Base-by-base conservation (phyloP, 176 grass and related monocot species). In the Rhipidocladum racemiflorum region DNA sequence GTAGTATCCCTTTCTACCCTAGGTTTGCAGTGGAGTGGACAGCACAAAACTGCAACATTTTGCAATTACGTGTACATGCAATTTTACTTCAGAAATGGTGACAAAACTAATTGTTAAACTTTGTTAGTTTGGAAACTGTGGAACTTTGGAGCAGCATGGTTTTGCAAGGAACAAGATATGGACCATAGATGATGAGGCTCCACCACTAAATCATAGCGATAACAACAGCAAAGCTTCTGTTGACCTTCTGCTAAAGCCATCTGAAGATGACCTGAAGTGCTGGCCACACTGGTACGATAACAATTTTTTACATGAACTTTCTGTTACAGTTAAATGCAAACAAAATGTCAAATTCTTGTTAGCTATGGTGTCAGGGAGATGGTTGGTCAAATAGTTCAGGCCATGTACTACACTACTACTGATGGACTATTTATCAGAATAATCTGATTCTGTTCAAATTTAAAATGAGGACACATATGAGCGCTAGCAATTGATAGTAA, bases 161-260 rank as follows among this genome's bases (percentile, higher is more conserved):
- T 97, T 94, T 93, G 95, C 92, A 46, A 94, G 92, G 82, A 94
- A 93, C 70, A 97, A 69, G 86, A 91, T 86, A 64, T 94, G 95
- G 95, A 30, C 65, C 71, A 68, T 97, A 49, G 95, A 97, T 28
- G 83, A 84, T 54, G 86, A 93, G 61, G 81, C 85, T 50, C 88
- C 72, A 27, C 74, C 70, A 23, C 65, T 87, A 42, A 81, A 67
- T 51, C 65, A 66, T 30, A 85, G 75, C 66, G 71, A 89, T 34
- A 75, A 36, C 25, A 76, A 29, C 10, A 87, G 62, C 54, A 94
- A 72, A 73, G 62, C 89, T 76, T 81, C 55, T 61, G 78, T 97
- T 76, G 81, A 97, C 65, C 86, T 92, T 76, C 64, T 97, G 62
- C 88, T 97, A 70, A 92, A 97, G 78, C 88, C 95, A 87, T 91